Evolutionary conservation across 768 basidiomycete genomes (phyloP).

Genomic region (Tricholoma bakamatsutake): DNA sequence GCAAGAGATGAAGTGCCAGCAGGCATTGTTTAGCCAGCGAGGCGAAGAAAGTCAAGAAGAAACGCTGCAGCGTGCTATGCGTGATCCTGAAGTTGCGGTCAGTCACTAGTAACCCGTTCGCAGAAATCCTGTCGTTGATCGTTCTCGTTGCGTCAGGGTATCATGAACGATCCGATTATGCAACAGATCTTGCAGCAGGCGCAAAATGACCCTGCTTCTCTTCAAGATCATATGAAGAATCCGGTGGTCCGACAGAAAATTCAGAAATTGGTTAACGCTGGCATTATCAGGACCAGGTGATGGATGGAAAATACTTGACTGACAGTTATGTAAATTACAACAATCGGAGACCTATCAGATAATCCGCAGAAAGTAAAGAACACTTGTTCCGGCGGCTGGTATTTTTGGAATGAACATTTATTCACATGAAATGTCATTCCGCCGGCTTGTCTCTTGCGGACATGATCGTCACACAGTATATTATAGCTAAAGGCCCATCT

Average conservation of each 20-base stretch:
- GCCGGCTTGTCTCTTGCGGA: not conserved
- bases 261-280: constrained; percentile 85
- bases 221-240: constrained; percentile 97
- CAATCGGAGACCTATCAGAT: not conserved
- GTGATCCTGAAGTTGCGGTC: constrained; percentile 93
- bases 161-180: constrained; percentile 91
- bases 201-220: constrained; percentile 78
- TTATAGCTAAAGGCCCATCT: not conserved
- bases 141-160: constrained; percentile 38
- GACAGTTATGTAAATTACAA: constrained; percentile 6
- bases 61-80: constrained; percentile 90
- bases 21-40: constrained; percentile 73
- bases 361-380: not conserved
- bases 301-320: not conserved
- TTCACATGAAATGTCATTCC: not conserved
- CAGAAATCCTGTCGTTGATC: constrained; percentile 2
- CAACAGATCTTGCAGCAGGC: constrained; percentile 94
- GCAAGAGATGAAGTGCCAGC: constrained; percentile 75
- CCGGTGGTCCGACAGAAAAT: constrained; percentile 76
- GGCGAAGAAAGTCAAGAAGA: constrained; percentile 87
- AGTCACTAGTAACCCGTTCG: constrained; percentile 23
- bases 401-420: not conserved
- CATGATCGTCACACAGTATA: not conserved
- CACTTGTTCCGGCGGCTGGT: not conserved
- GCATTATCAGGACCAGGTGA: constrained; percentile 86